Percentiles rank a stretch among this genome's conserved stretches.
phyloP scores from a whole-genome alignment of 306 rosid genomes.

The Vigna mungo region DNA sequence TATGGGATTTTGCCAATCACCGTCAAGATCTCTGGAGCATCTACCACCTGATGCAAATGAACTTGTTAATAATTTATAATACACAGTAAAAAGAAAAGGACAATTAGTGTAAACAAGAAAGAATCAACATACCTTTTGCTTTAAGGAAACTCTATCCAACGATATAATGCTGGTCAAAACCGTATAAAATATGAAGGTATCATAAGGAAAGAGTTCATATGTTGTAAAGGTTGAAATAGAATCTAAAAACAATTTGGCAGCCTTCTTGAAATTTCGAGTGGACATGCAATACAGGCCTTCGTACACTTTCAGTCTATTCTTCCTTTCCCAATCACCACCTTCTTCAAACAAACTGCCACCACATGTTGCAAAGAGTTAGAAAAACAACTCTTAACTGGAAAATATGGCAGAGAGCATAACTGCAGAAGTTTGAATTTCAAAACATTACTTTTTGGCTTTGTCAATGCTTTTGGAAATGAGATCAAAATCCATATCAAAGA shows the following conservation, averaged over 20 bases:
- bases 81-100: constrained; percentile 1
- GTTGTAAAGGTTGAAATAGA: constrained; percentile 97
- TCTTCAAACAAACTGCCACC: constrained; percentile 91
- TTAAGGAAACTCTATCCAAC: constrained; percentile 92
- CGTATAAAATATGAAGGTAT: constrained; percentile 89
- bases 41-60: constrained; percentile 72
- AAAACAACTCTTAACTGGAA: constrained; percentile 26
- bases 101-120: not conserved
- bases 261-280: constrained; percentile 90
- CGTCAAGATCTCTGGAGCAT: constrained; percentile 95
- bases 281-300: constrained; percentile 96
- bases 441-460: constrained; percentile 76
- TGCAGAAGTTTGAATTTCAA: not conserved
- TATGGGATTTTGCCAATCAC: constrained; percentile 91
- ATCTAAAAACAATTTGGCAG: constrained; percentile 84
- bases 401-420: constrained; percentile 25
- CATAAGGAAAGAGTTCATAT: constrained; percentile 87
- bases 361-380: constrained; percentile 43
- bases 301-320: constrained; percentile 92
- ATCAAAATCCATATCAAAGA: constrained; percentile 96
- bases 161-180: constrained; percentile 95
- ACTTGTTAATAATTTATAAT: not conserved
- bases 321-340: constrained; percentile 99
- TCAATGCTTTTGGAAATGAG: constrained; percentile 95
- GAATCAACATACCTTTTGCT: constrained; percentile 74